phyloP scores from a whole-genome alignment of 768 basidiomycete species.

The Tremella fuciformis region DNA sequence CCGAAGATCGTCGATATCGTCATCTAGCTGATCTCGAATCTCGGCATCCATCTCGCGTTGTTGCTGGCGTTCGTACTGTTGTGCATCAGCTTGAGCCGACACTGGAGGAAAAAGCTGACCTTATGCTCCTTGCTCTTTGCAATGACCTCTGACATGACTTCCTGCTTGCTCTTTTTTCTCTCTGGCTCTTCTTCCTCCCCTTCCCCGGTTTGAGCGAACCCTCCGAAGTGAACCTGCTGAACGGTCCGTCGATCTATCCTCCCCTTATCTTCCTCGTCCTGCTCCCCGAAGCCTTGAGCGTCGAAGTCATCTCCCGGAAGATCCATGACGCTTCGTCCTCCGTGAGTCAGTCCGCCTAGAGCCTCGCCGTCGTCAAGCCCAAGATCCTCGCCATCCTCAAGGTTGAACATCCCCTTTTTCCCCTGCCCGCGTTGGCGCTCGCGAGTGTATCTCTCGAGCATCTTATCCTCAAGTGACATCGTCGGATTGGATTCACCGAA shows the following conservation, averaged over 20 bases:
- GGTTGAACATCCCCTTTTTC: conserved; percentile 77
- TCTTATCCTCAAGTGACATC: conserved; percentile 92
- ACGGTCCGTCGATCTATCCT: conserved; percentile 69
- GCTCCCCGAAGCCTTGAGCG: conserved; percentile 41
- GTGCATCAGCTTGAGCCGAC: conserved; percentile 12
- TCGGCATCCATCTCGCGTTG: conserved; percentile 81
- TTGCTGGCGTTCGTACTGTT: conserved; percentile 78
- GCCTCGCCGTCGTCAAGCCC: conserved; percentile 37
- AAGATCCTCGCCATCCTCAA: conserved; percentile 57
- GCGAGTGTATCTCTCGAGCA: conserved; percentile 90
- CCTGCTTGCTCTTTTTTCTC: conserved; percentile 85
- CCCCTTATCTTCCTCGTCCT: conserved; percentile 57
- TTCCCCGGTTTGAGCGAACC: conserved; percentile 68
- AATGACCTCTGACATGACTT: conserved; percentile 97
- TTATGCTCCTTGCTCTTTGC: conserved; percentile 96
- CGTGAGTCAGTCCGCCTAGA: conserved; percentile 49
- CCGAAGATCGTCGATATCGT: conserved; percentile 77
- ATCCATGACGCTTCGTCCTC: conserved; percentile 47
- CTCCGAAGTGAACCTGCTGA: conserved; percentile 73
- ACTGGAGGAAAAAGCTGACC: conserved; percentile 55
- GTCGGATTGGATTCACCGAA: conserved; percentile 94
- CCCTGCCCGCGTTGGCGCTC: conserved; percentile 61
- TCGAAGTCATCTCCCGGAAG: conserved; percentile 50
- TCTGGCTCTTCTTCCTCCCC: conserved; percentile 62
- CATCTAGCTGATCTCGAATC: conserved; percentile 80